Evolutionary conservation across 345 rosid species (phyloP), one percentile per base, ranked within the genome.

Genomic region (Euphorbia pulcherrima): DNA sequence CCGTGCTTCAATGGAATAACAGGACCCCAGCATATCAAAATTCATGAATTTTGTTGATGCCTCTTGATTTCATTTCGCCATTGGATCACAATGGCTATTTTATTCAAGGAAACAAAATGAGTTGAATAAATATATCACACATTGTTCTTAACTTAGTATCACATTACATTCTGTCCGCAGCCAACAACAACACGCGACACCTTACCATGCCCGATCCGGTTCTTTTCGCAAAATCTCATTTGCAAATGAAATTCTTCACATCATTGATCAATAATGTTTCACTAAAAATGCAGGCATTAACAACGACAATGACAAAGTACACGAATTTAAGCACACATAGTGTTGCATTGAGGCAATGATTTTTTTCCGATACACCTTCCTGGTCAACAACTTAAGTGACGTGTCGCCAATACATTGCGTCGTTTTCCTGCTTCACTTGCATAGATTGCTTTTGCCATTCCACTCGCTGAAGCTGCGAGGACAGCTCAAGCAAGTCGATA

Each of bases 401-500:
- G 68, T 73, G 58, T 47, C 81, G 79, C 69, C 77, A 81, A 68
- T 71, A 67, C 53, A 82, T 76, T 65, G 77, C 80, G 35, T 78
- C 82, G 68, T 74, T 79, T 75, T 80, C 90, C 30, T 78, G 87
- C 70, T 85, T 81, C 46, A 81, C 80, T 47, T 80, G 80, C 79
- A 69, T 65, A 46, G 79, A 83, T 67, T 74, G 87, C 77, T 86
- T 88, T 68, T 85, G 91, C 74, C 71, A 80, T 72, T 90, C 95
- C 33, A 92, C 90, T 60, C 81, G 83, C 64, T 82, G 88, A 77
- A 88, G 95, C 80, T 85, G 90, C 0, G 90, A 84, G 3, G 97
- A 88, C 21, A 92, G 72, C 40, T 84, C 92, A 29, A 83, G 77
- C 82, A 90, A 78, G 85, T 90, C 87, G 52, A 87, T 83, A 0